Conservation (phyloP, 352 stramenopile species). For the Saprolegnia diclina region DNA sequence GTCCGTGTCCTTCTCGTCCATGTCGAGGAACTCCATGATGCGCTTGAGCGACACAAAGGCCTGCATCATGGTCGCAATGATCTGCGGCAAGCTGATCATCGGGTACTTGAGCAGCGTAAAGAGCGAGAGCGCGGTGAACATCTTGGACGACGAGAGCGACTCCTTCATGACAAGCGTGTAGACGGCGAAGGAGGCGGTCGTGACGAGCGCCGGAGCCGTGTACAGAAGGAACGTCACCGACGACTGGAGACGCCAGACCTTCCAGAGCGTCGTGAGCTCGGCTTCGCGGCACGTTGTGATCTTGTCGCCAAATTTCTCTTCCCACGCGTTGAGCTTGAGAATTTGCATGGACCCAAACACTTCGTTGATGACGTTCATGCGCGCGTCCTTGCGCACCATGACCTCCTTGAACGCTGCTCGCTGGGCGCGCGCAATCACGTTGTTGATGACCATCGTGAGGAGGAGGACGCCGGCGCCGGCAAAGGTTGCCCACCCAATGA, state of each 20-base stretch:
- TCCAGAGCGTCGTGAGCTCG: conserved; percentile 31
- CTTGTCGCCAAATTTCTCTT: conserved; percentile 63
- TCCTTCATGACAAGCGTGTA: conserved; percentile 18
- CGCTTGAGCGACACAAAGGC: conserved; percentile 15
- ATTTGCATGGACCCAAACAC: conserved; percentile 66
- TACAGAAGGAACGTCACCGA: conserved; percentile 44
- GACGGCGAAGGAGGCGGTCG: conserved; percentile 49
- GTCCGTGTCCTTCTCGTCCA: not conserved
- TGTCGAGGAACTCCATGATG: conserved; percentile 12
- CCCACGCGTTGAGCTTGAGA: conserved; percentile 91
- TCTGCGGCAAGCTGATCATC: not conserved
- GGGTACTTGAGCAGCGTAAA: conserved; percentile 18
- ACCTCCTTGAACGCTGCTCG: conserved; percentile 22
- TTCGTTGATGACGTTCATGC: conserved; percentile 46
- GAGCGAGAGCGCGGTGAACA: conserved; percentile 19
- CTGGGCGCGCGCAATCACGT: conserved; percentile 13
- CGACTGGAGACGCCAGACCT: conserved; percentile 30
- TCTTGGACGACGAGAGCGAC: not conserved
- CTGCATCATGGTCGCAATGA: conserved; percentile 16
- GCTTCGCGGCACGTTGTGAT: conserved; percentile 40
- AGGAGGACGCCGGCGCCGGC: conserved; percentile 35
- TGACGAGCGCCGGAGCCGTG: conserved; percentile 43
- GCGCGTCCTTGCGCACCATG: conserved; percentile 33
- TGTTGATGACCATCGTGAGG: conserved; percentile 28
- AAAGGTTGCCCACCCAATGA: conserved; percentile 33